A percentile compares a stretch with the other conserved stretches of the same genome.
Conservation (phyloP, 1,284 basidiomycete species). For the Moniliella sp. region DNA sequence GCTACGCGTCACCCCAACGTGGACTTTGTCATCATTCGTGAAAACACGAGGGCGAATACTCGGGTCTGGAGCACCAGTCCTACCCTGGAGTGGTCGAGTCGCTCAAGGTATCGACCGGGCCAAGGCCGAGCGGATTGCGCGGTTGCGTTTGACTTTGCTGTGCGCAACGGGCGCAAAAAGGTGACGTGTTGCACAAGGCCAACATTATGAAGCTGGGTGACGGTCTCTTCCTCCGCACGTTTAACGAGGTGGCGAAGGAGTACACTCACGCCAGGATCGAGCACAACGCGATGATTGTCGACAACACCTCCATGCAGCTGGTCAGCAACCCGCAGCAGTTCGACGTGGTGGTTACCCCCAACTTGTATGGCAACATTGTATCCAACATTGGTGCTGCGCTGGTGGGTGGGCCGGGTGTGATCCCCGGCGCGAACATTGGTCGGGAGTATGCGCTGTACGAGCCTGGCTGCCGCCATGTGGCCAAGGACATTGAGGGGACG, state of each 20-base stretch:
- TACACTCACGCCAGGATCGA: background rate
- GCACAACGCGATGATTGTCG: background rate
- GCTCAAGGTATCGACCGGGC: background rate
- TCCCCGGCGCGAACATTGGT: background rate
- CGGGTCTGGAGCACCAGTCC: background rate
- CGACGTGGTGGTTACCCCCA: background rate
- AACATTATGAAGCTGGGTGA: conserved; percentile 1
- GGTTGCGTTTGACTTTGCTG: background rate
- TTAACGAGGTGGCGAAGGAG: background rate
- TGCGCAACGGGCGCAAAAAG: background rate
- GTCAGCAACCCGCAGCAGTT: background rate
- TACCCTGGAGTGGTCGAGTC: background rate
- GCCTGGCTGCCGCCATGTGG: conserved; percentile 87
- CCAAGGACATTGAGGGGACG: conserved; percentile 36
- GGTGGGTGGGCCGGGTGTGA: background rate
- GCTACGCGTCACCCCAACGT: background rate
- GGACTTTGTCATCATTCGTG: conserved; percentile 1
- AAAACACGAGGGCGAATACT: background rate
- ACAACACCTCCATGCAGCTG: background rate
- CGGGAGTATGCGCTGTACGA: conserved; percentile 92
- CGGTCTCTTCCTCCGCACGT: background rate
- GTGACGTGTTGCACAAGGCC: background rate
- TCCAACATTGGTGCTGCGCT: background rate
- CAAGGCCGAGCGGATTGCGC: background rate
- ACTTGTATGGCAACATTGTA: background rate